phyloP scores from a whole-genome alignment of 2,329 filamentous ascomycete genomes.

The Talaromyces sp. region DNA sequence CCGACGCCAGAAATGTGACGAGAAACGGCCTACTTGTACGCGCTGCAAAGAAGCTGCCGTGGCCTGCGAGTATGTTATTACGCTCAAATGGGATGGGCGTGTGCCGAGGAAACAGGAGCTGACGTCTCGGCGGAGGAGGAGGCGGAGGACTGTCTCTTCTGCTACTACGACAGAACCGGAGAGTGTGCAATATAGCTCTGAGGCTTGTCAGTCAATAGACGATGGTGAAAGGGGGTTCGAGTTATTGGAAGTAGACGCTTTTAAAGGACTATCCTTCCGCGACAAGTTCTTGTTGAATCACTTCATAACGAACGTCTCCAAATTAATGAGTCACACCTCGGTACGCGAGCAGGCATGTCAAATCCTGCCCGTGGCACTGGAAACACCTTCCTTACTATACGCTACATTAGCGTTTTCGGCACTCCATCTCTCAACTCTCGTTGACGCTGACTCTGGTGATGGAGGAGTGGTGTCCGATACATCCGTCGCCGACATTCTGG shows the following conservation, averaged over 20 bases:
- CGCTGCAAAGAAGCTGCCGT: constrained; percentile 24
- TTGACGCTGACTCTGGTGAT: not conserved
- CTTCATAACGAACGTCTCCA: constrained; percentile 26
- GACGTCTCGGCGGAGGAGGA: constrained; percentile 9
- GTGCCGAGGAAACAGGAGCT: constrained; percentile 19
- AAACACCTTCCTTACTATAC: constrained; percentile 27
- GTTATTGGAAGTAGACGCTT: not conserved
- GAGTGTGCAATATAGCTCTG: not conserved
- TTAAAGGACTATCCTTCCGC: constrained; percentile 1
- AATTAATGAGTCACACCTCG: constrained; percentile 25
- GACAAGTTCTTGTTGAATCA: constrained; percentile 25
- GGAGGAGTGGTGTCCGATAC: not conserved
- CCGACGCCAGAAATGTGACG: constrained; percentile 29
- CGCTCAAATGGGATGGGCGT: constrained; percentile 28
- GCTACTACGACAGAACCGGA: not conserved
- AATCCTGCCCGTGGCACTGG: constrained; percentile 26
- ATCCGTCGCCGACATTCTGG: not conserved
- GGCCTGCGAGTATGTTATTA: constrained; percentile 25
- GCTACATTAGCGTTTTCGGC: constrained; percentile 29
- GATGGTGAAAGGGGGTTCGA: not conserved
- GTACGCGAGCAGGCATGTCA: constrained; percentile 26
- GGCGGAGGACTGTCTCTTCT: not conserved
- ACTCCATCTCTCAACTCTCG: constrained; percentile 23
- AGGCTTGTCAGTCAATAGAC: not conserved
- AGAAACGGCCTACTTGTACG: constrained; percentile 24